Conservation (phyloP, 352 stramenopile species). For the Thalassiosira hispida region DNA sequence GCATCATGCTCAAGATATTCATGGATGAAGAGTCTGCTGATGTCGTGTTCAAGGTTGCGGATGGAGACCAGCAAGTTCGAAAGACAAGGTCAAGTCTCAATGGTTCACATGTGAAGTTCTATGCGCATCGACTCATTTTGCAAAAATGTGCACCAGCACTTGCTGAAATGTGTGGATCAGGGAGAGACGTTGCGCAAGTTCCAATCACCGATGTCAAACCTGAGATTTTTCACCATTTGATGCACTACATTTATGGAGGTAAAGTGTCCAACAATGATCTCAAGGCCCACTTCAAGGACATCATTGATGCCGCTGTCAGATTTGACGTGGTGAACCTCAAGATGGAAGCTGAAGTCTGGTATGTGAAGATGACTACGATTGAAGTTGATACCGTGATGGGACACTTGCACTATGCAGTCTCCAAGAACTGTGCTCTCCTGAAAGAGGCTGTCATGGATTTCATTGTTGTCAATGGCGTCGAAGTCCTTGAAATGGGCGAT, state of each 20-base stretch:
- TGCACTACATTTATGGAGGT: conserved; percentile 29
- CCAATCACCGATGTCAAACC: conserved; percentile 7
- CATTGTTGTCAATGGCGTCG: conserved; percentile 7
- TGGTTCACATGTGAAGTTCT: conserved; percentile 5
- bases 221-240: not conserved
- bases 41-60: conserved; percentile 29
- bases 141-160: conserved; percentile 4
- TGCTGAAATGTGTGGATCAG: conserved; percentile 2
- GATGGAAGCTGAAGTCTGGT: conserved; percentile 10
- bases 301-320: conserved; percentile 9
- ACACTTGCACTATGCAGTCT: conserved; percentile 4
- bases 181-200: not conserved
- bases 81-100: not conserved
- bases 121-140: conserved; percentile 38
- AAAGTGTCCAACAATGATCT: conserved; percentile 5
- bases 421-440: conserved; percentile 5
- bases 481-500: conserved; percentile 5
- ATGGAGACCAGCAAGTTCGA: not conserved
- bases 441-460: conserved; percentile 16
- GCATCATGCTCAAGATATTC: conserved; percentile 18
- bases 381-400: conserved; percentile 17
- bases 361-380: conserved; percentile 9
- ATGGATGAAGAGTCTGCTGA: conserved; percentile 25
- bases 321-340: conserved; percentile 20
- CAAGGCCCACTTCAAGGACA: conserved; percentile 6